phyloP scores from a whole-genome alignment of 169 alveolate genomes.

The Plasmodium billcollinsi region DNA sequence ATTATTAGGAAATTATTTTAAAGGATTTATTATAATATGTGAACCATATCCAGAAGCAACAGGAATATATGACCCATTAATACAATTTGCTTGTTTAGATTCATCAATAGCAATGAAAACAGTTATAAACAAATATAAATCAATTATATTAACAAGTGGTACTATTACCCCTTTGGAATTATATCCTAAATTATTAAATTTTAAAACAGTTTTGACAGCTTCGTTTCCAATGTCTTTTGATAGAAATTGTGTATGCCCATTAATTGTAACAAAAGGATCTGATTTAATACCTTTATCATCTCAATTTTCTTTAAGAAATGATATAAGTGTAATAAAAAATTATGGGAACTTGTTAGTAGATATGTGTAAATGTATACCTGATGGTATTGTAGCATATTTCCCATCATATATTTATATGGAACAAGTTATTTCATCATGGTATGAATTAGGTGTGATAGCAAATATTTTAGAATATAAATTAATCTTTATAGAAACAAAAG shows the following conservation, averaged over 20 bases:
- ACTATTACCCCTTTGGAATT: slow-evolving; percentile 98
- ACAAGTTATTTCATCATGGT: slow-evolving; percentile 94
- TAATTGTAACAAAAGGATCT: slow-evolving; percentile 96
- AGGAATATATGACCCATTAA: slow-evolving; percentile 94
- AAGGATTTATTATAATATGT: slow-evolving; percentile 96
- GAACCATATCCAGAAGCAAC: slow-evolving; percentile 97
- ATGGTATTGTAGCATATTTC: slow-evolving; percentile 97
- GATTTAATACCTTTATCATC: slow-evolving; percentile 93
- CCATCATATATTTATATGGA: slow-evolving; percentile 95
- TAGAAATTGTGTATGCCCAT: slow-evolving; percentile 95
- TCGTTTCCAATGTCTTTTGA: slow-evolving; percentile 95
- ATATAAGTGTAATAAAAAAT: slow-evolving; percentile 92
- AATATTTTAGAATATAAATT: slow-evolving; percentile 94
- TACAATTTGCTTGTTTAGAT: slow-evolving; percentile 96
- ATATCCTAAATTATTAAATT: slow-evolving; percentile 95
- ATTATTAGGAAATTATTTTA: slow-evolving; percentile 93
- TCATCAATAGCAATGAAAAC: slow-evolving; percentile 97
- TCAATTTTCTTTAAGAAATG: slow-evolving; percentile 93
- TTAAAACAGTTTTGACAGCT: slow-evolving; percentile 94
- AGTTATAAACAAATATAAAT: slow-evolving; percentile 91
- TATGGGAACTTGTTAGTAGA: slow-evolving; percentile 94
- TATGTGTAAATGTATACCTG: slow-evolving; percentile 94
- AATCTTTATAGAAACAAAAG: slow-evolving; percentile 97
- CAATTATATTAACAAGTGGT: slow-evolving; percentile 97
- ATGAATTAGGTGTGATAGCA: slow-evolving; percentile 95